Evolutionary conservation across 1,139 yeast genomes (phyloP).

Genomic region (Candida labiduridarum): DNA sequence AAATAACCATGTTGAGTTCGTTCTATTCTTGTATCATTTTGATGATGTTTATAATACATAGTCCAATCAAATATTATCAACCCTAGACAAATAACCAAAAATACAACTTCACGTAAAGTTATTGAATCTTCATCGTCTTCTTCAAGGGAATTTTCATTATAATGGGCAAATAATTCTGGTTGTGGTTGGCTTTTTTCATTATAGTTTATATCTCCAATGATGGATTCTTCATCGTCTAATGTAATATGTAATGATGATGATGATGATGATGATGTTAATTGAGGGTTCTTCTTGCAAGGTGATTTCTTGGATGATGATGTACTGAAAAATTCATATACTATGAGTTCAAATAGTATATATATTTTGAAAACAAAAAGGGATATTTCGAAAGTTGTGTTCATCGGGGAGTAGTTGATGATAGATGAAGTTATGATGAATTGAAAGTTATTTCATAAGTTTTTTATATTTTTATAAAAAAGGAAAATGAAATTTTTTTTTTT

Average conservation of each 20-base stretch:
- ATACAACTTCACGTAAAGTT: not conserved
- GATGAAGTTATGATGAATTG: not conserved
- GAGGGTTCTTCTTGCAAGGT: no score
- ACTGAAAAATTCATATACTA: conserved; percentile 1
- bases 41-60: not conserved
- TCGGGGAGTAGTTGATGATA: not conserved
- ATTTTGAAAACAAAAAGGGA: conserved; percentile 2
- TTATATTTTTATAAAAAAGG: no score
- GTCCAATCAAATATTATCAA: conserved; percentile 7
- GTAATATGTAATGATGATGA: conserved; percentile 6
- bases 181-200: not conserved
- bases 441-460: no score
- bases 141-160: no score
- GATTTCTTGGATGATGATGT: not conserved
- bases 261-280: not conserved
- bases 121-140: conserved; percentile 3
- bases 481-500: no score
- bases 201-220: not conserved
- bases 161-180: not conserved
- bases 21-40: not conserved
- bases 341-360: conserved; percentile 2
- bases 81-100: not conserved
- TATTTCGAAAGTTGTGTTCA: not conserved
- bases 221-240: conserved; percentile 8
- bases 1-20: no score